phyloP scores from a whole-genome alignment of 352 stramenopile species.

The Globisporangium sylvaticum region DNA sequence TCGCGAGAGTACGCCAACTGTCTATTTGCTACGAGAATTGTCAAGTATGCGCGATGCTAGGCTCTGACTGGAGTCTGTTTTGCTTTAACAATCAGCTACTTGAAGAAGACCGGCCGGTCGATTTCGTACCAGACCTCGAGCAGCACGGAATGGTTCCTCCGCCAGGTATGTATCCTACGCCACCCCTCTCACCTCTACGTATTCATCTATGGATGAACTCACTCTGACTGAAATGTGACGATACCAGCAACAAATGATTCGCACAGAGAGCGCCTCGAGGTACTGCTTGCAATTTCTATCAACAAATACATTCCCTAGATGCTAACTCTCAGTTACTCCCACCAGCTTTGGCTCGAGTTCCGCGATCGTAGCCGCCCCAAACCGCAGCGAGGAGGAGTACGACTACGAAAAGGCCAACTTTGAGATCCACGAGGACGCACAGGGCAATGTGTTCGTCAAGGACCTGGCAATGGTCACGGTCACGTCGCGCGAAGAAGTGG shows the following conservation, averaged over 20 bases:
- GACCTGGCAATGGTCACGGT: constrained; percentile 90
- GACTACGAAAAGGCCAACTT: constrained; percentile 89
- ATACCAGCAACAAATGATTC: constrained; percentile 53
- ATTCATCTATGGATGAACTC: neutral
- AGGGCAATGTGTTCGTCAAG: constrained; percentile 92
- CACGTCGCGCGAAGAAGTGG: constrained; percentile 78
- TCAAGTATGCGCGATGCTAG: neutral
- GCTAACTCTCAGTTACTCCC: too few relatives aligned
- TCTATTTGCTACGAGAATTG: neutral
- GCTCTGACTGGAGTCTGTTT: neutral
- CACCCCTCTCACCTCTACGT: neutral
- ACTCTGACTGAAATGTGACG: neutral
- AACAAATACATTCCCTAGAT: neutral
- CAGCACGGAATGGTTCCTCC: constrained; percentile 78
- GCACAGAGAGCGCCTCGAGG: constrained; percentile 61
- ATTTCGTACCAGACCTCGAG: constrained; percentile 81
- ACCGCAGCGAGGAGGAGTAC: constrained; percentile 60
- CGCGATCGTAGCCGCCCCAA: neutral
- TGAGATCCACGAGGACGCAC: constrained; percentile 91
- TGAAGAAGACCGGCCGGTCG: constrained; percentile 59
- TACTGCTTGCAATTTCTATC: constrained; percentile 6
- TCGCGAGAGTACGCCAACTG: constrained; percentile 66
- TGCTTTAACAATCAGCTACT: constrained; percentile 33
- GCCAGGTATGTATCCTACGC: constrained; percentile 35
- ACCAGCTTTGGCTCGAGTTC: constrained; percentile 60